These are phyloP conservation scores for Sanghuangporus weigelae DNA, from an alignment of 1,284 basidiomycete species.

Conservation along the genomic window DNA sequence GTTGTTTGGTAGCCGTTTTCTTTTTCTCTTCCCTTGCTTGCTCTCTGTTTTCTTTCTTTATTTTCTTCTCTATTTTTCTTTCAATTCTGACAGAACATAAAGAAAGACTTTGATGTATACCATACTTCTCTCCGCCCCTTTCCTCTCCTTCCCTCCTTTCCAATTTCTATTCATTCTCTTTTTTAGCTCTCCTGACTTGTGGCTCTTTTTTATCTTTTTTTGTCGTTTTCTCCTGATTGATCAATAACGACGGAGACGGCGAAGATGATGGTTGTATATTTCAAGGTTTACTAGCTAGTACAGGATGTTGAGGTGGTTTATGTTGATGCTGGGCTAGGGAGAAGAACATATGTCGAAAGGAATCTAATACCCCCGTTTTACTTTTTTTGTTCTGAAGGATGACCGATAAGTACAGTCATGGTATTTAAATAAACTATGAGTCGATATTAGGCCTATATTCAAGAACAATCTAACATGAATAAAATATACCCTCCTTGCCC, in stretches of 20 bases:
- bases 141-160: not conserved
- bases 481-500: not conserved
- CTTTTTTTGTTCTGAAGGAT: slow-evolving; percentile 1
- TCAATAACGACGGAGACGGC: not conserved
- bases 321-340: not conserved
- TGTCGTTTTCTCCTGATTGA: not conserved
- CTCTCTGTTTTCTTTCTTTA: not conserved
- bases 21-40: not conserved
- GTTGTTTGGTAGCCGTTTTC: not conserved
- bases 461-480: not conserved
- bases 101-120: not conserved
- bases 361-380: slow-evolving; percentile 7
- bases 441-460: not conserved
- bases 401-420: not conserved
- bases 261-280: not conserved
- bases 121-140: not conserved
- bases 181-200: not conserved
- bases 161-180: not conserved
- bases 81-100: not conserved
- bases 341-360: slow-evolving; percentile 1
- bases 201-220: not conserved
- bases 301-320: not conserved
- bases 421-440: no score
- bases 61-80: not conserved
- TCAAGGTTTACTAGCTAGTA: not conserved